Conservation (phyloP, 2,329 filamentous ascomycete genomes). For the Aspergillus chevalieri region DNA sequence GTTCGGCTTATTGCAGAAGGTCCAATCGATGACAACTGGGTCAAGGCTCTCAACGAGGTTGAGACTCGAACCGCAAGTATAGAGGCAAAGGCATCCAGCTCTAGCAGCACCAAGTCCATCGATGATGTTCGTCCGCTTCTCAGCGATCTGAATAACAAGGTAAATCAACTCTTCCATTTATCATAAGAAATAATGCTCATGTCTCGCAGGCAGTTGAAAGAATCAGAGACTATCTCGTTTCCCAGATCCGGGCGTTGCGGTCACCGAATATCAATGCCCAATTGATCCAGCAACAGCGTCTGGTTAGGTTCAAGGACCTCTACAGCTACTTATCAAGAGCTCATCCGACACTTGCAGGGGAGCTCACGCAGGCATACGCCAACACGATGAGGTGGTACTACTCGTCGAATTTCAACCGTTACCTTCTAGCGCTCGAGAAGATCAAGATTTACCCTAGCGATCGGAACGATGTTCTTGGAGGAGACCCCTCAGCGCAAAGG, state of each 20-base stretch:
- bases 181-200: conserved; percentile 6
- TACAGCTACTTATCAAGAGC: conserved; percentile 79
- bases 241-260: conserved; percentile 87
- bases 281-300: conserved; percentile 88
- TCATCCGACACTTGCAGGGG: conserved; percentile 74
- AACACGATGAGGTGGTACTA: conserved; percentile 99
- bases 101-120: conserved; percentile 64
- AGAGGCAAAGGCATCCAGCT: conserved; percentile 58
- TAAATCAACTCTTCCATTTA: conserved; percentile 26
- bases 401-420: conserved; percentile 80
- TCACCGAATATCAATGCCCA: conserved; percentile 97
- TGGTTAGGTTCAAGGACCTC: conserved; percentile 81
- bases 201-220: conserved; percentile 68
- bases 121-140: conserved; percentile 80
- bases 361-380: conserved; percentile 89
- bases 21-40: conserved; percentile 82
- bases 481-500: conserved; percentile 66
- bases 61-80: conserved; percentile 70
- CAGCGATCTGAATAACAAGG: conserved; percentile 75
- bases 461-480: conserved; percentile 73
- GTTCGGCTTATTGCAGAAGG: conserved; percentile 84
- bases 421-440: conserved; percentile 75
- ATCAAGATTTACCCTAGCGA: conserved; percentile 78
- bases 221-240: conserved; percentile 88
- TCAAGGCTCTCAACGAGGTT: conserved; percentile 73